phyloP scores from a whole-genome alignment of 805 yeast genomes.

The Cyberlindnera euphorbiae region DNA sequence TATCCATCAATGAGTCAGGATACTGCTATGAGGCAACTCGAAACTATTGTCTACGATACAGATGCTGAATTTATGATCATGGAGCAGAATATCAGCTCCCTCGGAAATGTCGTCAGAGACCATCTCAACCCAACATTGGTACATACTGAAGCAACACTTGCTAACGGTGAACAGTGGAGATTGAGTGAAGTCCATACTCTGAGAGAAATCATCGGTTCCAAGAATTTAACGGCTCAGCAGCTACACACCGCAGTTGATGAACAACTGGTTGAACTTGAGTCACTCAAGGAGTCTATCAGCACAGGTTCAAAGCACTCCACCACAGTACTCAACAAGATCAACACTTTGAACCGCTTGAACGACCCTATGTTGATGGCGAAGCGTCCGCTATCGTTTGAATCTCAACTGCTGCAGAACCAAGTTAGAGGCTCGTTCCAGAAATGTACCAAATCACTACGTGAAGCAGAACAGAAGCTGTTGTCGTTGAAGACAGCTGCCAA shows the following conservation, averaged over 20 bases:
- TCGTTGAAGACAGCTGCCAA: slow-evolving; percentile 18
- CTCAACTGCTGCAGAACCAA: slow-evolving; percentile 12
- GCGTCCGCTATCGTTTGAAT: slow-evolving; percentile 20
- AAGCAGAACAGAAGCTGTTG: slow-evolving; percentile 17
- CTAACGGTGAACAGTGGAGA: slow-evolving; percentile 34
- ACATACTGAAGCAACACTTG: slow-evolving; percentile 27
- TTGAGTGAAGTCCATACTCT: slow-evolving; percentile 26
- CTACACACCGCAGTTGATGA: slow-evolving; percentile 1
- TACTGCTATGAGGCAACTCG: slow-evolving; percentile 15
- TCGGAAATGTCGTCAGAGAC: slow-evolving; percentile 29
- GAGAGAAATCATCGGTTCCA: slow-evolving; percentile 4
- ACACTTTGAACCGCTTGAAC: slow-evolving; percentile 4
- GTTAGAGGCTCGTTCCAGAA: slow-evolving; percentile 13
- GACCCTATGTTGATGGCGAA: slow-evolving; percentile 10
- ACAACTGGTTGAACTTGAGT: slow-evolving; percentile 2
- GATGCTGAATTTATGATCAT: slow-evolving; percentile 32
- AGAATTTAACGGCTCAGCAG: not conserved
- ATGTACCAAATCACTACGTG: slow-evolving; percentile 12
- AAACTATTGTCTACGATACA: slow-evolving; percentile 23
- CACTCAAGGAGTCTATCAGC: slow-evolving; percentile 1
- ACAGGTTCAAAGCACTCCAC: slow-evolving; percentile 4
- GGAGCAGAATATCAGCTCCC: slow-evolving; percentile 25
- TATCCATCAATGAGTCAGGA: slow-evolving; percentile 21
- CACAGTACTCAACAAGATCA: slow-evolving; percentile 9
- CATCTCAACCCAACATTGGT: slow-evolving; percentile 25